Percentiles rank a stretch among this genome's conserved stretches.
Conservation (phyloP, 805 yeast species). For the Candida chauliodis region DNA sequence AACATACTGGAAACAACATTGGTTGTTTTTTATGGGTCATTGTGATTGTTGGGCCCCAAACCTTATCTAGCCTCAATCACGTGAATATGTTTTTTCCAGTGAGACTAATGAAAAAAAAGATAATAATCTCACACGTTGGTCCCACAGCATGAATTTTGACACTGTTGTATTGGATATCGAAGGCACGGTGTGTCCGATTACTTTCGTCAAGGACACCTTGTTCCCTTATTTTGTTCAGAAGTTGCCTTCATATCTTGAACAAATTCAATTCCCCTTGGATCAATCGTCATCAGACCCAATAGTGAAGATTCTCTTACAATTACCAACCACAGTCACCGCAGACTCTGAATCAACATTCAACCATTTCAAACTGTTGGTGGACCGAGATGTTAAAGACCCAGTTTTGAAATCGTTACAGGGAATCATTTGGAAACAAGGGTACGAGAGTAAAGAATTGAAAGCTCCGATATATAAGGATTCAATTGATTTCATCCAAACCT, state of each 20-base stretch:
- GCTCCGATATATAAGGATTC: constrained; percentile 82
- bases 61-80: too few relatives aligned
- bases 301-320: constrained; percentile 33
- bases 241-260: constrained; percentile 39
- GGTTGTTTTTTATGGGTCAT: too few relatives aligned
- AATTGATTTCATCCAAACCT: constrained; percentile 44
- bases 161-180: constrained; percentile 69
- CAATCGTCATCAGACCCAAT: constrained; percentile 18
- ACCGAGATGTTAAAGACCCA: constrained; percentile 72
- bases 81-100: too few relatives aligned
- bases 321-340: constrained; percentile 36
- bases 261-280: constrained; percentile 29
- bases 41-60: too few relatives aligned
- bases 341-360: constrained; percentile 30
- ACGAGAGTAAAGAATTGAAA: constrained; percentile 65
- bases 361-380: constrained; percentile 58
- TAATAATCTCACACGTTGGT: too few relatives aligned
- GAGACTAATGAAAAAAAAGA: too few relatives aligned
- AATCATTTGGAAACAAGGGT: constrained; percentile 75
- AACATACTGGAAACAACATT: too few relatives aligned
- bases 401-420: constrained; percentile 80
- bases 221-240: constrained; percentile 69
- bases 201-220: constrained; percentile 76
- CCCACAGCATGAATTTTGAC: constrained; percentile 10
- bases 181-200: constrained; percentile 90